Percentiles rank a stretch among this genome's conserved stretches.
phyloP scores from a whole-genome alignment of 164 flowering plant genomes.

The Vitis amurensis region DNA sequence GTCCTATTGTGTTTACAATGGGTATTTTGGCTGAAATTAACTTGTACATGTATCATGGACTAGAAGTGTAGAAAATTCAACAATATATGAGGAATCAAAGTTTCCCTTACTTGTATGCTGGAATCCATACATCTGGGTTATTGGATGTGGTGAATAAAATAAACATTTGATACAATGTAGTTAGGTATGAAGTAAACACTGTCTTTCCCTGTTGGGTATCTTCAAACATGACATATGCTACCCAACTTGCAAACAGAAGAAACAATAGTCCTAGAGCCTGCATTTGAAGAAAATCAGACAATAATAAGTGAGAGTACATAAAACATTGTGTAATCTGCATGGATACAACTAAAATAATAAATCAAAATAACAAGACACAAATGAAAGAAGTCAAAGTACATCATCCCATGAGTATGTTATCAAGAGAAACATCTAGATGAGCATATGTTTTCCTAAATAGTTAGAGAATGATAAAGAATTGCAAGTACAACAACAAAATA shows the following conservation, averaged over 20 bases:
- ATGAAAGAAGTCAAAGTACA: not conserved
- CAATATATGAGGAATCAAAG: conserved; percentile 3
- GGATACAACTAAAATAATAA: not conserved
- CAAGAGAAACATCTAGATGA: not conserved
- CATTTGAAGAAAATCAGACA: conserved; percentile 19
- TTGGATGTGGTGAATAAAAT: conserved; percentile 92
- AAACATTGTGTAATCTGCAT: not conserved
- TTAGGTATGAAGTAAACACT: conserved; percentile 71
- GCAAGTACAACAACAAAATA: conserved; percentile 5
- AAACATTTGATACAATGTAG: conserved; percentile 88
- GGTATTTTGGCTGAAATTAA: too few relatives aligned
- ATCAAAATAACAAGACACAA: not conserved
- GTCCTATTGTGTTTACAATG: too few relatives aligned
- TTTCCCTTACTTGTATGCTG: conserved; percentile 90
- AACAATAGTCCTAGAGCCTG: conserved; percentile 85
- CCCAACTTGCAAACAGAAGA: conserved; percentile 88
- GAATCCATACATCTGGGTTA: conserved; percentile 99
- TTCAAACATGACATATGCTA: conserved; percentile 94
- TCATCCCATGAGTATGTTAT: not conserved
- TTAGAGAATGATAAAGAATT: not conserved
- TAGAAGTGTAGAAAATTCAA: not conserved
- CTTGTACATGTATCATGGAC: not conserved
- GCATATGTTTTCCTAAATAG: not conserved
- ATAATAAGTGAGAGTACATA: not conserved
- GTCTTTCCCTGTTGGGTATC: conserved; percentile 75